Evolutionary conservation across 1,139 yeast species (phyloP), one percentile per base, ranked within the genome.

Genomic region (Candida buenavistaensis): DNA sequence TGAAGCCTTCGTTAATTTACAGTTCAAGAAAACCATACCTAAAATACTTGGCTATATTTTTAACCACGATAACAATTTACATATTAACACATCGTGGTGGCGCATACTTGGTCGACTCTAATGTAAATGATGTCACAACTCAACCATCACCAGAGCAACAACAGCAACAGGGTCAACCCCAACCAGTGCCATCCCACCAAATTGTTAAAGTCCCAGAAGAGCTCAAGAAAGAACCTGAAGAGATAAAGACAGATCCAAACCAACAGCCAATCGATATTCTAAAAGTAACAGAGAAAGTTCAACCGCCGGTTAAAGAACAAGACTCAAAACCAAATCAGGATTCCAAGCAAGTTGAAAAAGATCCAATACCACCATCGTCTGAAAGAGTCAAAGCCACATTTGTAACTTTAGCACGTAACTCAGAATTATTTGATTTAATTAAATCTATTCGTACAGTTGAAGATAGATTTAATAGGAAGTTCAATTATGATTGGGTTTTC

Each of bases 401-500:
- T 46, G 82, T 80, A 28, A 65, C 80, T 0, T 62, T 77, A 46
- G 81, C 80, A 4, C 61, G 83, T 54, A 85, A 85, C 55, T 58
- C 65, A 43, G 95, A 85, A 55, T 57, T 85, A 22, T 70, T 66
- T 30, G 80, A 76, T 3, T 83, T 88, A 10, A 60, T 83, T 37
- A 66, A 70, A 44, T 72, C 90, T 2, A 83, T 85, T 64, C 67
- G 89, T 39, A 68, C 77, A 23, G 65, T 82, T 36, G 92, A 85
- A 58, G 87, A 82, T 53, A 66, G 89, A 30, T 85, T 84, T 66
- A 85, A 85, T 62, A 54, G 64, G 26, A 68, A 75, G 39, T 84
- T 59, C 61, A 68, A 80, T 50, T 85, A 85, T 55, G 92, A 84
- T 55, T 85, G 94, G 94, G 84, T 84, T 9, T 85, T 85, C 52